A percentile compares a stretch with the other conserved stretches of the same genome.
phyloP scores from a whole-genome alignment of 352 stramenopile species.

The Phytophthora tentaculata region DNA sequence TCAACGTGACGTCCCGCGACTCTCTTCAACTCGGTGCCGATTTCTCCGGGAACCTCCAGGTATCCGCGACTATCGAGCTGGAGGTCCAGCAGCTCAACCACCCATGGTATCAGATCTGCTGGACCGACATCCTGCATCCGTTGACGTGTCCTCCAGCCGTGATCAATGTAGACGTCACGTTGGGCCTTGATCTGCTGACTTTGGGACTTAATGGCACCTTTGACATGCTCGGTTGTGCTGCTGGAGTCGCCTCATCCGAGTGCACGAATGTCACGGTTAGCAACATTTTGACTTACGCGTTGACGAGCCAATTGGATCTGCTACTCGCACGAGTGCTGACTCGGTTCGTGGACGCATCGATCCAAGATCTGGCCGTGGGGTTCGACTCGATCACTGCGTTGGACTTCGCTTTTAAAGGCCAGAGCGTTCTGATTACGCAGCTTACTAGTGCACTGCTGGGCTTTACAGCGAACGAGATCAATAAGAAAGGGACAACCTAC shows the following conservation, averaged over 20 bases:
- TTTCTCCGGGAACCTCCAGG: constrained; percentile 38
- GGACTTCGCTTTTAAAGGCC: constrained; percentile 46
- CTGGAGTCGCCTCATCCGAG: constrained; percentile 19
- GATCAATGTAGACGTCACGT: constrained; percentile 37
- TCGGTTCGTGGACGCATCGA: constrained; percentile 37
- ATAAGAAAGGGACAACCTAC: constrained; percentile 68
- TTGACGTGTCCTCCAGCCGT: constrained; percentile 31
- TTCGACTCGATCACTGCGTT: constrained; percentile 46
- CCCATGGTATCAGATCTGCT: constrained; percentile 53
- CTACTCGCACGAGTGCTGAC: constrained; percentile 39
- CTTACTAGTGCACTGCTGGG: constrained; percentile 46
- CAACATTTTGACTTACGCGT: constrained; percentile 40
- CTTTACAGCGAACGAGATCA: constrained; percentile 53
- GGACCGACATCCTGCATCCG: constrained; percentile 46
- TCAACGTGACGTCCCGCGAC: constrained; percentile 42
- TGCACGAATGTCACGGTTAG: constrained; percentile 46
- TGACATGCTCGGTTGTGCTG: constrained; percentile 33
- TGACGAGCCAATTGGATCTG: constrained; percentile 28
- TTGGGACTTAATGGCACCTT: constrained; percentile 31
- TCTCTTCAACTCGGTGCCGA: constrained; percentile 34
- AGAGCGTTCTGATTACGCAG: constrained; percentile 47
- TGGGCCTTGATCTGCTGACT: constrained; percentile 34
- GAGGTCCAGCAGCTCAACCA: constrained; percentile 42
- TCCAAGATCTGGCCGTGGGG: constrained; percentile 33
- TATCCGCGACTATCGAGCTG: constrained; percentile 30